Evolutionary conservation across 2,329 filamentous ascomycete genomes (phyloP).

Genomic region (Sclerotinia nivalis): DNA sequence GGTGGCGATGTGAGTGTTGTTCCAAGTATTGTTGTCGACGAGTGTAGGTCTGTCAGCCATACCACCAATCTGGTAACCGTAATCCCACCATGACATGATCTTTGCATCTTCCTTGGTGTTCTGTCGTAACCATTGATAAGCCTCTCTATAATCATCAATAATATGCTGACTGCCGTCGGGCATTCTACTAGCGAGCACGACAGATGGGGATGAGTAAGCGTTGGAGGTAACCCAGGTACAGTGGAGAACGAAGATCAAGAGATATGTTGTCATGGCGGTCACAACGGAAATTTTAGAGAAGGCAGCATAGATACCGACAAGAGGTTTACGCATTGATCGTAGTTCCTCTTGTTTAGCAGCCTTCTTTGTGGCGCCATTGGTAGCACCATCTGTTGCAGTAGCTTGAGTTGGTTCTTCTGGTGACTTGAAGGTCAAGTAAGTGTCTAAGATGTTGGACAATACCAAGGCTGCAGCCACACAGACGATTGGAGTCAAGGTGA

Average conservation of each 20-base stretch:
- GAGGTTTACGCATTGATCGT: conserved; percentile 68
- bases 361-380: conserved; percentile 51
- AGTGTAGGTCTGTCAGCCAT: conserved; percentile 98
- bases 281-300: conserved; percentile 80
- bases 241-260: conserved; percentile 92
- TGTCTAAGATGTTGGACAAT: conserved; percentile 83
- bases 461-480: conserved; percentile 92
- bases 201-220: conserved; percentile 96
- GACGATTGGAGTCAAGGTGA: conserved; percentile 93
- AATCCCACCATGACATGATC: conserved; percentile 99
- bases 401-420: conserved; percentile 54
- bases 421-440: conserved; percentile 69
- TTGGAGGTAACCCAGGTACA: conserved; percentile 99
- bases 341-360: conserved; percentile 56
- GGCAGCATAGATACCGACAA: conserved; percentile 80
- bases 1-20: conserved; percentile 99
- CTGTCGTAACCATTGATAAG: conserved; percentile 98
- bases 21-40: conserved; percentile 99
- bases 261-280: conserved; percentile 71
- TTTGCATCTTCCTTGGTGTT: conserved; percentile 95
- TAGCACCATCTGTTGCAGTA: conserved; percentile 45
- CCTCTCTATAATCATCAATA: conserved; percentile 98
- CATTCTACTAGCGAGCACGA: conserved; percentile 87
- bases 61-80: conserved; percentile 98
- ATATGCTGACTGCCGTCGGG: conserved; percentile 97